Evolutionary conservation across 306 rosid genomes (phyloP), one percentile per base, ranked within the genome.

Genomic region (Quillaja saponaria): DNA sequence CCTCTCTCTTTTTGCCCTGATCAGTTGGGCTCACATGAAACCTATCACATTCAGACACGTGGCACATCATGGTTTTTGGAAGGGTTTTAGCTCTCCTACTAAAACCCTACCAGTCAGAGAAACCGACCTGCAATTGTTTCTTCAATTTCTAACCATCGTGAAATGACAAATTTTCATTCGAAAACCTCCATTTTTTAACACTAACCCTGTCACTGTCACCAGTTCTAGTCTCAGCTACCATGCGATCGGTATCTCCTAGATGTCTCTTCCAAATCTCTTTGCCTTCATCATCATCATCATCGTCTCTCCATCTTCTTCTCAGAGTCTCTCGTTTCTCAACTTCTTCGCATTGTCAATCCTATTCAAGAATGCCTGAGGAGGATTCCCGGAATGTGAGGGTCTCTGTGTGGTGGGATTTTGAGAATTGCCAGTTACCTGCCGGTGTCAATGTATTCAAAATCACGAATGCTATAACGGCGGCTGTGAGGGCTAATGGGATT

Each of bases 401-500:
- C 66, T 84, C 90, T 3, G 96, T 90, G 3, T 92, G 99, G 99
- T 92, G 96, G 99, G 99, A 92, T 73, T 82, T 92, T 50, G 92
- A 92, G 75, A 89, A 81, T 49, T 89, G 96, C 75, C 9, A 54
- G 51, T 44, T 86, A 0, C 96, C 99, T 5, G 7, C 11, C 0
- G 84, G 69, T 0, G 63, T 70, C 16, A 82, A 81, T 33, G 74
- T 74, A 13, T 73, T 67, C 63, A 86, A 62, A 65, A 61, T 86
- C 8, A 68, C 89, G 0, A 78, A 71, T 12, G 21, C 69, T 3
- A 78, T 92, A 49, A 76, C 85, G 3, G 71, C 80, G 0, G 99
- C 96, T 4, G 65, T 89, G 1, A 83, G 96, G 71, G 42, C 81
- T 31, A 92, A 77, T 56, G 96, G 99, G 6, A 92, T 92, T 10